Base-by-base conservation (phyloP, 208 protist species). In the Porcisia hertigi region DNA sequence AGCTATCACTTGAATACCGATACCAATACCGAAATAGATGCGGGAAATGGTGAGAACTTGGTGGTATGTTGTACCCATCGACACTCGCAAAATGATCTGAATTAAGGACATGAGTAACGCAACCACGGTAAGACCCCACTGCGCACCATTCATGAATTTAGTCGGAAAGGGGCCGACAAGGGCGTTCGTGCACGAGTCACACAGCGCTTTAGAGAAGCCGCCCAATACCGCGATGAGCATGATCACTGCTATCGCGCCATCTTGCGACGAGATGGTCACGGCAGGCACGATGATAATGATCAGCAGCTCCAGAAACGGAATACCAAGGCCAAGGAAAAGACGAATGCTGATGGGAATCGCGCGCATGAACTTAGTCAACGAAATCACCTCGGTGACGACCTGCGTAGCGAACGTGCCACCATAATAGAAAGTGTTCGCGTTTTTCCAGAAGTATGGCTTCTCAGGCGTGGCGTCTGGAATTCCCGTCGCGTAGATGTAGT, bases 381-480 rank as follows among this genome's bases (percentile, higher is more conserved):
- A 82, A 57, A 89, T 79, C 16, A 80, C 16, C 75, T 95, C 86
- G 11, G 55, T 79, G 67, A 92, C 34, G 59, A 95, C 70, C 79
- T 96, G 92, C 63, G 79, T 64, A 47, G 67, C 80, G 77, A 88
- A 92, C 49, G 89, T 90, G 52, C 75, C 82, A n/a, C 89, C 89
- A 59, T 92, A 92, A 82, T 91, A 94, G 86, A 93, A 96, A 57
- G 85, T 95, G 57, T 91, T 79, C n/a, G 86, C 86, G 75, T 96
- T 93, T 36, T 70, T 81, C 90, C 91, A 96, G 64, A 95, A 89
- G 25, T 71, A n/a, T 14, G 78, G 79, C 65, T 81, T 83, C 75
- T 87, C 73, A 5, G 76, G 43, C 47, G 75, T 77, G 18, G 83
- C 86, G 43, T 93, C 71, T 49, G 82, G 77, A 58, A 86, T 43